A percentile compares a stretch with the other conserved stretches of the same genome.
Evolutionary conservation across 257 asterid species (phyloP).

Genomic region (Gentiana macrophylla): DNA sequence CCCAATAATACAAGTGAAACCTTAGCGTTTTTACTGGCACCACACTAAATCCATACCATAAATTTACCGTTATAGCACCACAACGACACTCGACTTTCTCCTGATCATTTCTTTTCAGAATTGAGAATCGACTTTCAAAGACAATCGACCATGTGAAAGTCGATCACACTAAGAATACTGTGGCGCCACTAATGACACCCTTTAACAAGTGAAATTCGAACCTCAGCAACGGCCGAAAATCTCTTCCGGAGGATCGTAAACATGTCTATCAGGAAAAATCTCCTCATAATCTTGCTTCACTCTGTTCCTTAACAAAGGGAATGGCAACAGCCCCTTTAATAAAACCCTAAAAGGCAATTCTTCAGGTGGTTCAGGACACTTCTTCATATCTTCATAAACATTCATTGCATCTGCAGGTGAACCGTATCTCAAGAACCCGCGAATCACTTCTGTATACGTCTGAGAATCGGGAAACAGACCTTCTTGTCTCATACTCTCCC

Average conservation of each 20-base stretch:
- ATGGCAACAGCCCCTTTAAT: conserved; percentile 90
- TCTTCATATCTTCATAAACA: conserved; percentile 84
- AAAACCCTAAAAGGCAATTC: conserved; percentile 82
- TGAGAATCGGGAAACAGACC: conserved; percentile 72
- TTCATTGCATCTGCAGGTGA: conserved; percentile 99
- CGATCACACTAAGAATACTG: too few species aligned
- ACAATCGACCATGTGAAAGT: too few species aligned
- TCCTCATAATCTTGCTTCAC: conserved; percentile 96
- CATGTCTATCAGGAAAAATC: conserved; percentile 75
- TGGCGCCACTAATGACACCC: too few species aligned
- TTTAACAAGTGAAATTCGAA: conserved; percentile 12
- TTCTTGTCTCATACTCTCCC: conserved; percentile 84
- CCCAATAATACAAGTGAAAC: too few species aligned
- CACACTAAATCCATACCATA: too few species aligned
- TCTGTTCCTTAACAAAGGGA: conserved; percentile 79
- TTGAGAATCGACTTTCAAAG: too few species aligned
- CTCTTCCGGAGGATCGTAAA: conserved; percentile 94
- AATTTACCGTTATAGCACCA: too few species aligned
- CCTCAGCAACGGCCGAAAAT: conserved; percentile 83
- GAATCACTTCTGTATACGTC: conserved; percentile 85
- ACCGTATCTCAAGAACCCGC: conserved; percentile 86
- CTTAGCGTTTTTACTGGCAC: too few species aligned
- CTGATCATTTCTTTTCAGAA: too few species aligned
- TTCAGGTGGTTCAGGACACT: conserved; percentile 88
- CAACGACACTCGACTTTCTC: too few species aligned